Conservation (phyloP, 225 moss, liverwort and hornwort species). For the Asterella californica region DNA sequence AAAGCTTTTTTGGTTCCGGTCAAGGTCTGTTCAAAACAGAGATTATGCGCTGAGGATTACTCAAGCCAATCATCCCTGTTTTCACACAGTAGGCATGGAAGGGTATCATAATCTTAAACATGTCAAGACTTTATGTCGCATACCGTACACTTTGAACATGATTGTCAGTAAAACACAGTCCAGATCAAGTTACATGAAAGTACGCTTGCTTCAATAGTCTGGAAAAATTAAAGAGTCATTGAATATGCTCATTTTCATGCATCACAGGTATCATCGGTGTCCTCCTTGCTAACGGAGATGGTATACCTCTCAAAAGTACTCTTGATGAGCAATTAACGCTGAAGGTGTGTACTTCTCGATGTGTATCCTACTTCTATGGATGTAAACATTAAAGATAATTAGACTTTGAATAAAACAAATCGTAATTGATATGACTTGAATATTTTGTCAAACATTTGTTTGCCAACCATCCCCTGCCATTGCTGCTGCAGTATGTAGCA, state of each 20-base stretch:
- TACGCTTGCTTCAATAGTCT: not conserved
- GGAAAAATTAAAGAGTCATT: not conserved
- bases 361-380: no score
- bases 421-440: not conserved
- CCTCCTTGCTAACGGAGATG: constrained; percentile 40
- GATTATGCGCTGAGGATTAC: no score
- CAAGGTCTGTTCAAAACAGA: no score
- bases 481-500: constrained; percentile 35
- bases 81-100: no score
- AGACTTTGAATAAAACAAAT: not conserved
- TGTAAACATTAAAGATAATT: no score
- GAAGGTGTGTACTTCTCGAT: constrained; percentile 15
- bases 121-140: not conserved
- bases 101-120: no score
- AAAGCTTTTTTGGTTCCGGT: no score
- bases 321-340: constrained; percentile 37
- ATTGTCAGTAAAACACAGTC: not conserved
- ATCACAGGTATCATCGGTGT: constrained; percentile 44
- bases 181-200: not conserved
- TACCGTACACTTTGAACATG: not conserved
- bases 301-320: constrained; percentile 45
- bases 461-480: no score
- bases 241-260: constrained; percentile 11
- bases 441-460: not conserved
- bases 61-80: no score